phyloP scores from a whole-genome alignment of 2,329 filamentous ascomycete genomes.

The Fusarium buxicola region DNA sequence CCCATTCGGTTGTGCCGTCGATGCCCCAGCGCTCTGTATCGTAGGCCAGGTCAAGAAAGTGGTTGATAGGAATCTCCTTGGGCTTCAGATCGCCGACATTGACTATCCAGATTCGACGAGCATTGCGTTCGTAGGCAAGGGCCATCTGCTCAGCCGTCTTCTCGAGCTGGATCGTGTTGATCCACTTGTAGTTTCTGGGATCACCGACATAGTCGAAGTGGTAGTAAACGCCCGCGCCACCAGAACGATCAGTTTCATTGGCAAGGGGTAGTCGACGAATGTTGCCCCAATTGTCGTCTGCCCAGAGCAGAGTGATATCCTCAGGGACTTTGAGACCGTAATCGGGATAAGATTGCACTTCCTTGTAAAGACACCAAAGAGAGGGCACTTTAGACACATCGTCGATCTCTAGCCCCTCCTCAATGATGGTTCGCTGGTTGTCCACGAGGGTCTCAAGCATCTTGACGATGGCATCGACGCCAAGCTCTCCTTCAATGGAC shows the following conservation, averaged over 20 bases:
- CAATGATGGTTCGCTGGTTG: constrained; percentile 54
- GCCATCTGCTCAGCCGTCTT: constrained; percentile 55
- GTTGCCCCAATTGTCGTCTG: constrained; percentile 73
- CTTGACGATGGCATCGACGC: constrained; percentile 57
- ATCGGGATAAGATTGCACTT: constrained; percentile 73
- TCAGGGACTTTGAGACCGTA: constrained; percentile 68
- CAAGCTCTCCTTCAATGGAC: constrained; percentile 63
- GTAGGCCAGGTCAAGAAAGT: constrained; percentile 69
- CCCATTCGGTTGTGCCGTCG: constrained; percentile 53
- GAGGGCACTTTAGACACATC: constrained; percentile 52
- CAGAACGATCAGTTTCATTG: constrained; percentile 63
- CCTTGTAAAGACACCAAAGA: constrained; percentile 74
- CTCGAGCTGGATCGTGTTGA: constrained; percentile 58
- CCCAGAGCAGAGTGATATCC: constrained; percentile 71
- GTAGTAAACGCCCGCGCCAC: constrained; percentile 69
- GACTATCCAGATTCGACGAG: constrained; percentile 69
- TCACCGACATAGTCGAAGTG: constrained; percentile 74
- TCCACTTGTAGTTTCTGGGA: constrained; percentile 71
- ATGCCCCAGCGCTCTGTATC: constrained; percentile 56
- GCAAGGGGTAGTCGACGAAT: constrained; percentile 67
- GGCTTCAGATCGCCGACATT: constrained; percentile 73
- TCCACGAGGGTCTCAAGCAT: constrained; percentile 40
- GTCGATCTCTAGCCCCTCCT: constrained; percentile 13
- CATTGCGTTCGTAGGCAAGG: constrained; percentile 60
- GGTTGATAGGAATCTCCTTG: constrained; percentile 65